phyloP scores from a whole-genome alignment of 129 eudicot genomes.

The Calendula officinalis region DNA sequence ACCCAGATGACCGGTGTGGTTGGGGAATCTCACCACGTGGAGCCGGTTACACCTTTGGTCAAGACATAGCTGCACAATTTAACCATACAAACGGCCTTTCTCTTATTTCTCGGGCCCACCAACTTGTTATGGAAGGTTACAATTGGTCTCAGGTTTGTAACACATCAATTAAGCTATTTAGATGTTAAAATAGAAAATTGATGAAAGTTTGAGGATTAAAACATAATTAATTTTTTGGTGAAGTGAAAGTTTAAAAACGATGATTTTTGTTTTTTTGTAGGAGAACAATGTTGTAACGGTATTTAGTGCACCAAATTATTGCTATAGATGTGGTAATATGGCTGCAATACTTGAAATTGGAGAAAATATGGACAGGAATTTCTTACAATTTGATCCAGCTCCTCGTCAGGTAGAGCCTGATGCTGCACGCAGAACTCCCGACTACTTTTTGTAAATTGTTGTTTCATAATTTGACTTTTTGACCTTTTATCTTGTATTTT shows the following conservation, averaged over 20 bases:
- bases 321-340: conserved; percentile 51
- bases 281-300: conserved; percentile 43
- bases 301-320: conserved; percentile 50
- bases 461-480: conserved; percentile 15
- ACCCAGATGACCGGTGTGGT: conserved; percentile 49
- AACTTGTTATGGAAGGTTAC: conserved; percentile 49
- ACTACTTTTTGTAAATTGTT: conserved; percentile 46
- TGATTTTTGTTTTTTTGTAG: neutral
- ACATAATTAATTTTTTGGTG: neutral
- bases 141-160: conserved; percentile 50
- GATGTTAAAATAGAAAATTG: too few relatives aligned
- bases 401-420: conserved; percentile 51
- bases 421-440: conserved; percentile 50
- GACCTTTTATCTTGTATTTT: conserved; percentile 27
- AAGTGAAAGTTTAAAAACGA: neutral
- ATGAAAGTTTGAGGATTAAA: too few relatives aligned
- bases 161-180: too few relatives aligned
- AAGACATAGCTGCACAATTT: conserved; percentile 42
- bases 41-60: conserved; percentile 49
- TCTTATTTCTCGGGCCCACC: conserved; percentile 47
- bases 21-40: conserved; percentile 57
- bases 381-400: conserved; percentile 65
- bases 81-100: conserved; percentile 46
- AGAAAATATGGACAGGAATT: conserved; percentile 57
- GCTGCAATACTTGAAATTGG: conserved; percentile 49